Evolutionary conservation across 2,329 filamentous ascomycete species (phyloP), one percentile per base, ranked within the genome.

Genomic region (Geosmithia putterillii): DNA sequence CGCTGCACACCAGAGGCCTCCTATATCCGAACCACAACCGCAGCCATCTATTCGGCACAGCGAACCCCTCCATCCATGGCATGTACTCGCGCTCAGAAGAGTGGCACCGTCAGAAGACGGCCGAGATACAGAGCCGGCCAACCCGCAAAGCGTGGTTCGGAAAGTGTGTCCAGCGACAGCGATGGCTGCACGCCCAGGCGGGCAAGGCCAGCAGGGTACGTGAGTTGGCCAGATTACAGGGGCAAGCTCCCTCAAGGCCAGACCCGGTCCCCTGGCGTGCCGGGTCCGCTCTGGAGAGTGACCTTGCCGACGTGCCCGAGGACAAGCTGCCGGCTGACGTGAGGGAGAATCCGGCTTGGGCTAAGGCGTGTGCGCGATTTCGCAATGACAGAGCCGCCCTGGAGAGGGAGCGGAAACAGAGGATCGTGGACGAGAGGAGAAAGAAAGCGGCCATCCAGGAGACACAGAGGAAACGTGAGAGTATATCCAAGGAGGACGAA

Each of bases 1-100:
- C 17, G 18, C 44, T 6, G 47, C 34, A 15, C 25, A 38, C 22
- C 21, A 28, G n/a, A 25, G 41, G 28, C 47, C 46, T 42, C 39
- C 38, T 4, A 39, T 45, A 8, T 19, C 45, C 47, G 40, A 44
- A 38, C 28, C 28, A 12, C 19, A 45, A 53, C 42, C 51, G 59
- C 22, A 54, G 58, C 22, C 61, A 60, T 20, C 47, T 63, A 6
- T 77, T 65, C 48, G 57, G 63, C 1, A 58, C 65, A 40, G 60
- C 75, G 3, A 70, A 80, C 52, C 75, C 74, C 0, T 65, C 66
- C 2, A 61, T 69, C 2, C 69, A 74, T 42, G 69, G 65, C 57
- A 62, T 62, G 1, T 62, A 67, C 38, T 57, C 57, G 2, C 62
- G 63, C 38, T 63, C 69, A 0, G 51, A 63, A 4, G 56, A 58